Evolutionary conservation across 805 yeast species (phyloP).

Genomic region (Saturnispora galanensis): DNA sequence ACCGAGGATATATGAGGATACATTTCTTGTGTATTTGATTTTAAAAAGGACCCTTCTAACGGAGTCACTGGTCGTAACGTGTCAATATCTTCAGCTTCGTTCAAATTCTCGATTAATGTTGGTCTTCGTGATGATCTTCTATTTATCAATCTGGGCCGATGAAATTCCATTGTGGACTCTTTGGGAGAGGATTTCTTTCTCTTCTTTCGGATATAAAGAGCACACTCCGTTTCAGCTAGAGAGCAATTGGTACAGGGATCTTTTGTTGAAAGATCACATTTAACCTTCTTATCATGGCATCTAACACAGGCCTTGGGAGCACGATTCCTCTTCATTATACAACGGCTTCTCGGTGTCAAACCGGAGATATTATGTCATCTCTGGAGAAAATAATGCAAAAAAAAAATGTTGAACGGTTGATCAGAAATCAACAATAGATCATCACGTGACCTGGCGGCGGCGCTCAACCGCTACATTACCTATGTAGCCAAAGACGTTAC

Average conservation of each 20-base stretch:
- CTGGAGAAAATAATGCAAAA: background rate
- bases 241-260: constrained; percentile 57
- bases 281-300: constrained; percentile 65
- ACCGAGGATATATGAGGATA: constrained; percentile 19
- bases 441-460: no score
- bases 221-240: constrained; percentile 61
- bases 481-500: no score
- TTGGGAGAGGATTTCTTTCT: constrained; percentile 10
- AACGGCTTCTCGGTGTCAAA: background rate
- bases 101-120: background rate
- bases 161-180: background rate
- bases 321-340: constrained; percentile 36
- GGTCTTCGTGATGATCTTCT: background rate
- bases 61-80: background rate
- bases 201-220: constrained; percentile 38
- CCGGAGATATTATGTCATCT: background rate
- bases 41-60: constrained; percentile 8
- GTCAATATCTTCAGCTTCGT: background rate
- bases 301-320: constrained; percentile 65
- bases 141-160: no score
- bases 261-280: constrained; percentile 47
- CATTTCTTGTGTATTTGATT: constrained; percentile 18
- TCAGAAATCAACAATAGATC: no score
- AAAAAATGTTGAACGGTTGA: no score
- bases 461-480: no score